Conservation (phyloP, 768 basidiomycete genomes). For the Kockovaella imperatae region DNA sequence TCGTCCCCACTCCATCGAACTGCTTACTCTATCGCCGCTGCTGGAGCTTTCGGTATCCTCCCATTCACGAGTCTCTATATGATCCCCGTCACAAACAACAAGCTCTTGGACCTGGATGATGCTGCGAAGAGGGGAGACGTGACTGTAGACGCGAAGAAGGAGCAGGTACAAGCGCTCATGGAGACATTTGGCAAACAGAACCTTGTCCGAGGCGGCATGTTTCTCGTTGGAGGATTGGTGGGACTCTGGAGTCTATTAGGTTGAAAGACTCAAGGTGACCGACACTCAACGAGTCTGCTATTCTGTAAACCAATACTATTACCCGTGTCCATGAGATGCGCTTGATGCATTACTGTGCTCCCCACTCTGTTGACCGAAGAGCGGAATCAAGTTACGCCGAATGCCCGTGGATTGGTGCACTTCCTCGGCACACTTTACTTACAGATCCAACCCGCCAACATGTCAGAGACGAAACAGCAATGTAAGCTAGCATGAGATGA, state of each 20-base stretch:
- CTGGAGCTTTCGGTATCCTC: constrained; percentile 4
- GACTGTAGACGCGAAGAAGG: constrained; percentile 1
- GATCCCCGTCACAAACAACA: constrained; percentile 4
- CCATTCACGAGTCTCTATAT: constrained; percentile 8
- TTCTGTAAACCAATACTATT: too few relatives aligned
- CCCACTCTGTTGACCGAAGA: too few relatives aligned
- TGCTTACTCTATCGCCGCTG: background rate
- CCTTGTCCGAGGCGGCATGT: constrained; percentile 1
- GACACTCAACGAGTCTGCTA: too few relatives aligned
- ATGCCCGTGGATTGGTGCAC: too few relatives aligned
- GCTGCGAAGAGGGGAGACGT: background rate
- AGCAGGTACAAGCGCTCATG: constrained; percentile 1
- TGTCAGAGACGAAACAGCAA: too few relatives aligned
- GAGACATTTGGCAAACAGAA: constrained; percentile 4
- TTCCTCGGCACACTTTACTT: too few relatives aligned
- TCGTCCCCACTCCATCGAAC: background rate
- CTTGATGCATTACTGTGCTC: too few relatives aligned
- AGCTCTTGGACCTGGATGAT: constrained; percentile 5
- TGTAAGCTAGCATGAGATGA: too few relatives aligned
- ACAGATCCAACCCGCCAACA: too few relatives aligned
- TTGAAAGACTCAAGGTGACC: too few relatives aligned
- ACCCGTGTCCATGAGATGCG: too few relatives aligned
- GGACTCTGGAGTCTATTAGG: constrained; percentile 5
- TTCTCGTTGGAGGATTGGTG: background rate
- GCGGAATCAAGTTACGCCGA: too few relatives aligned